Base-by-base conservation (phyloP, 2,329 filamentous ascomycete species). In the Dactylonectria macrodidyma region DNA sequence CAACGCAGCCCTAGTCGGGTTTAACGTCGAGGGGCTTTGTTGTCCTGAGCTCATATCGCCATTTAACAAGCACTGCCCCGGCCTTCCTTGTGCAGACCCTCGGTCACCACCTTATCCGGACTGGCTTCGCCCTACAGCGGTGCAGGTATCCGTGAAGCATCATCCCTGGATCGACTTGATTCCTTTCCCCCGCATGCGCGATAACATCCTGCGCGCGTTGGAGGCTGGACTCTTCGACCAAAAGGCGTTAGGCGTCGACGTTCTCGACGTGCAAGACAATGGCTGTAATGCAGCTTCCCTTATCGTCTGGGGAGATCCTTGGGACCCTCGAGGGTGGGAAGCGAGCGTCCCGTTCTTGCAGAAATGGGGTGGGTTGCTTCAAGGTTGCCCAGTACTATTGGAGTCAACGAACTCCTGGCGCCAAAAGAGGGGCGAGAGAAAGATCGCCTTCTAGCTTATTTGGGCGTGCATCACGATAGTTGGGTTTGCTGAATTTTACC, bases 141-240 rank as follows among this genome's bases (percentile, higher is more conserved):
- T 56, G n/a, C 54, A 56, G 50, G 30, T 56, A 16, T 14, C 34
- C 26, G 54, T 44, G 36, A 26, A 16, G 16, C 54, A 56, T 11
- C 54, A 56, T 30, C 54, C 54, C 34, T 56, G 54, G 54, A 56
- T 56, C 19, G 54, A 56, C 36, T 24, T 56, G 6, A 41, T 56
- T 19, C 54, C 54, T 6, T 44, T 56, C 36, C 54, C 54, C 19
- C 54, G 54, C 36, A n/a, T 56, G 10, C 54, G 54, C 10, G 54
- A 56, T 9, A 50, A 50, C 34, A 52, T 52, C 50, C 50, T 52
- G 50, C 26, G 50, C 12, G 50, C 26, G 14, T 14, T 52, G 26
- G 50, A 34, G 3, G 50, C 50, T 52, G 50, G 50, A 30, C 50
- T 52, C 50, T 26, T 52, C 50, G 50, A 52, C 50, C 14, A 52